Evolutionary conservation across 495 filamentous ascomycete species (phyloP).

Genomic region (Monascus purpureus): DNA sequence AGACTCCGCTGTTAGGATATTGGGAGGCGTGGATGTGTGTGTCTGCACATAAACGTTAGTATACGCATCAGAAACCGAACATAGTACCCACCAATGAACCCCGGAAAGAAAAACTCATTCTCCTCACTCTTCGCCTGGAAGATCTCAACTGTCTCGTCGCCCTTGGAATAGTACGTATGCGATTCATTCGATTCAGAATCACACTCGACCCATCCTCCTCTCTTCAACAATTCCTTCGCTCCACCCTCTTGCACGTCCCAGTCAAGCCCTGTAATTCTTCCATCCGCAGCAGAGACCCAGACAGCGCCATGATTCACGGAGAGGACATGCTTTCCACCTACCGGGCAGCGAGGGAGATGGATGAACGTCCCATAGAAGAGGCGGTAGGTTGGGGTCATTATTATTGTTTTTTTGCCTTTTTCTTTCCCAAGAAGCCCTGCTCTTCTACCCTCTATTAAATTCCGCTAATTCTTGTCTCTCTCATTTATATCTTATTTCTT

Average conservation of each 20-base stretch:
- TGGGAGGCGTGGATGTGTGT: conserved; percentile 92
- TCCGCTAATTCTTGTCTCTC: too few relatives aligned
- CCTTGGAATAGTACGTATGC: too few relatives aligned
- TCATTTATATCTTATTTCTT: too few relatives aligned
- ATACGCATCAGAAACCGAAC: too few relatives aligned
- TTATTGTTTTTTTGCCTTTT: too few relatives aligned
- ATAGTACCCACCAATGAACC: conserved; percentile 77
- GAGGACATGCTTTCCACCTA: conserved; percentile 11
- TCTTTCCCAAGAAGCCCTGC: too few relatives aligned
- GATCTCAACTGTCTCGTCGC: conserved; percentile 9
- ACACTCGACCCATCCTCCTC: conserved; percentile 27
- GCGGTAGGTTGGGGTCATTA: conserved; percentile 10
- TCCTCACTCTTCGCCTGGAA: conserved; percentile 18
- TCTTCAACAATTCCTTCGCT: conserved; percentile 27
- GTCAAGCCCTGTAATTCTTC: conserved; percentile 40
- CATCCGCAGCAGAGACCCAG: conserved; percentile 45
- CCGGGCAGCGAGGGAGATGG: conserved; percentile 18
- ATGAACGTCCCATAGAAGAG: conserved; percentile 36
- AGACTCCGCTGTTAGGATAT: conserved; percentile 85
- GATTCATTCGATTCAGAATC: conserved; percentile 3
- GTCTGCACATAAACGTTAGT: conserved; percentile 35
- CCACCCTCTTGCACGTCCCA: conserved; percentile 20
- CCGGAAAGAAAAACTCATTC: conserved; percentile 76
- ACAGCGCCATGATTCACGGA: conserved; percentile 41
- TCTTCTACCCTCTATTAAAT: too few relatives aligned